Base-by-base conservation (phyloP, 148 eudicot species). In the Rheum nobile region DNA sequence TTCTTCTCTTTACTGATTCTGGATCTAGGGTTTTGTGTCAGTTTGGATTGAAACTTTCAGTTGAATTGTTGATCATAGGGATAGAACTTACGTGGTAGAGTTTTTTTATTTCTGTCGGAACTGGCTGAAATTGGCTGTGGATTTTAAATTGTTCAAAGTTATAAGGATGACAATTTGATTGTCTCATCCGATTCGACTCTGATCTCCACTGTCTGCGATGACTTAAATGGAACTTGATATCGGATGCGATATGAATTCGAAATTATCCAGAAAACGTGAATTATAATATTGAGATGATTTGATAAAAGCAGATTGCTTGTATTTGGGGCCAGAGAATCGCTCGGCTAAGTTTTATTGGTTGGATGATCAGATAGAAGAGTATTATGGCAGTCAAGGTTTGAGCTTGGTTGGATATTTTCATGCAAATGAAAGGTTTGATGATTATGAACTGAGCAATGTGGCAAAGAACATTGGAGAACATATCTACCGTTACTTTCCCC, bases 391-490 rank as follows among this genome's bases (percentile, higher is more conserved):
- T 76, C 87, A 89, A 77, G 97, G 93, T 31, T 80, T 91, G 91
- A 86, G 86, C 79, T 75, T 91, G 75, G 97, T 94, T 63, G 98
- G 97, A 39, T 94, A 94, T 67, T 93, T 91, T 82, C 97, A 93
- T 37, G 97, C 97, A 42, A 93, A 93, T 71, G 98, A 93, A 84
- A 88, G 97, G 70, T 85, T 84, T 80, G 91, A 91, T 52, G 97
- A 93, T 83, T 32, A 48, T 28, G 98, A 93, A 80, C 91, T 93
- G 21, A 78, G 83, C 71, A 74, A 46, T 74, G 89, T 88, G 44
- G 95, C 98, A 34, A 93, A 90, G 85, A 91, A 93, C 79, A 85
- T 91, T 67, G 98, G 91, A 9, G 98, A 91, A 80, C 98, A 91
- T 78, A 84, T 93, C 21, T 84, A 83, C 69, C 90, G 87, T 24